A percentile compares a stretch with the other conserved stretches of the same genome.
phyloP scores from a whole-genome alignment of 805 yeast genomes.

The Isabelozyma rhagii region DNA sequence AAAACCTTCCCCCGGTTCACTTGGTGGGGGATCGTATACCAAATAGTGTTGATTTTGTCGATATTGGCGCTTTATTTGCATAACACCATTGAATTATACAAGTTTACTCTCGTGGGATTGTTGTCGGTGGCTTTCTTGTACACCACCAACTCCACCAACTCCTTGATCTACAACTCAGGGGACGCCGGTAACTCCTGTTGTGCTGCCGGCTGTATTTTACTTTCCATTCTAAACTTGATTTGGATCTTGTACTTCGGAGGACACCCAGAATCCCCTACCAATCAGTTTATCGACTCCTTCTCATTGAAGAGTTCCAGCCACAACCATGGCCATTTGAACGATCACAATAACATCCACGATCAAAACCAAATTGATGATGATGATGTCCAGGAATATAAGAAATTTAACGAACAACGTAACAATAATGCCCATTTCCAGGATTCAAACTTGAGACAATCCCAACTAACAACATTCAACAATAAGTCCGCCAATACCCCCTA shows the following conservation, averaged over 20 bases:
- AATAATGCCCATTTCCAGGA: conserved; percentile 21
- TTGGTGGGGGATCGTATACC: conserved; percentile 95
- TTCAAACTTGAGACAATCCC: conserved; percentile 33
- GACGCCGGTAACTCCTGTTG: conserved; percentile 75
- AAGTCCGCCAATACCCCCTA: conserved; percentile 30
- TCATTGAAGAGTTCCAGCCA: conserved; percentile 48
- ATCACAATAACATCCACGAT: conserved; percentile 8
- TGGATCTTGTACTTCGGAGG: conserved; percentile 92
- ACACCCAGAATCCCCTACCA: conserved; percentile 83
- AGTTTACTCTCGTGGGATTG: conserved; percentile 52
- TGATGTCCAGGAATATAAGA: conserved; percentile 23
- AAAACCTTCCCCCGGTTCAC: conserved; percentile 70
- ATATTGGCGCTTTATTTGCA: conserved; percentile 52
- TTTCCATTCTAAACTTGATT: conserved; percentile 75
- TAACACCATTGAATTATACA: conserved; percentile 68
- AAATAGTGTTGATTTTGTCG: conserved; percentile 56
- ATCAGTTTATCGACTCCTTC: conserved; percentile 80
- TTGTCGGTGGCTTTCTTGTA: conserved; percentile 76
- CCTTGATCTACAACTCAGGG: conserved; percentile 61
- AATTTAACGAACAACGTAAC: conserved; percentile 7
- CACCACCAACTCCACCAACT: conserved; percentile 79
- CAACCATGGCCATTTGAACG: conserved; percentile 33
- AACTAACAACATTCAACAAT: conserved; percentile 24
- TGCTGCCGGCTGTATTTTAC: conserved; percentile 85
- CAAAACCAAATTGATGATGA: background rate